These are phyloP conservation scores for Takakia lepidozioides DNA, from an alignment of 225 moss, liverwort and hornwort genomes.

Conservation along the genomic window DNA sequence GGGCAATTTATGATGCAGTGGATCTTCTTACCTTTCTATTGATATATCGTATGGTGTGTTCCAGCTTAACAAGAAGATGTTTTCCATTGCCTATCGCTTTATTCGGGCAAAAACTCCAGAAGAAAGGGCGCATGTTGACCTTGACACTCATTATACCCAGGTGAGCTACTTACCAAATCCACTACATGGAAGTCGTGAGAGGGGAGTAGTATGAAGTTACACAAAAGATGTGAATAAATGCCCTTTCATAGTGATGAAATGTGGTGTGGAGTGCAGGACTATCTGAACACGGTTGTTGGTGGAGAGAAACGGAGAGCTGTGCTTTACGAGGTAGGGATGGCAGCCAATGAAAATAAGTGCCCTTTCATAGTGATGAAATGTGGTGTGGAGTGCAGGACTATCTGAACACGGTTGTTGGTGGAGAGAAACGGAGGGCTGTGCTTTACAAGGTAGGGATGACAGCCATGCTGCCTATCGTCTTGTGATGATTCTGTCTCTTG, in stretches of 20 bases:
- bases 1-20: too few species aligned
- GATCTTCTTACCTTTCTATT: too few species aligned
- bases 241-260: too few species aligned
- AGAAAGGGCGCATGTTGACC: constrained; percentile 85
- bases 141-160: constrained; percentile 88
- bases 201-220: too few species aligned
- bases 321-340: constrained; percentile 64
- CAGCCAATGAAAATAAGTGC: too few species aligned
- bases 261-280: constrained; percentile 70
- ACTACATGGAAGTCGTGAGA: too few species aligned
- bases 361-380: too few species aligned
- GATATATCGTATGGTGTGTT: too few species aligned
- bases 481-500: too few species aligned
- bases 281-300: constrained; percentile 70
- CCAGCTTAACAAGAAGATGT: constrained; percentile 60
- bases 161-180: constrained; percentile 40
- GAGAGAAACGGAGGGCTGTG: constrained; percentile 51
- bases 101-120: constrained; percentile 81
- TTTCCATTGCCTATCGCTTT: constrained; percentile 68
- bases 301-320: constrained; percentile 55
- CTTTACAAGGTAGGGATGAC: constrained; percentile 69
- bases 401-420: constrained; percentile 66
- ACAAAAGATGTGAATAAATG: too few species aligned
- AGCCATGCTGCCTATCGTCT: too few species aligned
- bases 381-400: constrained; percentile 76